These are phyloP conservation scores for Fulvia fulva DNA, from an alignment of 2,329 filamentous ascomycete species.

Conservation along the genomic window DNA sequence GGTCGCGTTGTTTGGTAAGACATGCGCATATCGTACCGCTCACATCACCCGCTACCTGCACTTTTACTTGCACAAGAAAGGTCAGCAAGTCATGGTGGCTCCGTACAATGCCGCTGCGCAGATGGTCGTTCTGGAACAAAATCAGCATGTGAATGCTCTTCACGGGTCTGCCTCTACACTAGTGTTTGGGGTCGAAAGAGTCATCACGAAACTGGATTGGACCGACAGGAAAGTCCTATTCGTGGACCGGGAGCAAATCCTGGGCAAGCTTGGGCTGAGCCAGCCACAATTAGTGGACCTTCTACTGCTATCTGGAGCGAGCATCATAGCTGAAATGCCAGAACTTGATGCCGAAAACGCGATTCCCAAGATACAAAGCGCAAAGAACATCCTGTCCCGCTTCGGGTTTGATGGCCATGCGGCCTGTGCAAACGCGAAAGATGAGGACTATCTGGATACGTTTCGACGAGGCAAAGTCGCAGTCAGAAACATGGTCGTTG, in stretches of 20 bases:
- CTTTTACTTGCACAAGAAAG: slow-evolving; percentile 63
- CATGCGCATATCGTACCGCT: slow-evolving; percentile 67
- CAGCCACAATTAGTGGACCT: slow-evolving; percentile 72
- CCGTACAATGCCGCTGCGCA: slow-evolving; percentile 81
- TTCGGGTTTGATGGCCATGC: slow-evolving; percentile 65
- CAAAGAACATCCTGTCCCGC: slow-evolving; percentile 69
- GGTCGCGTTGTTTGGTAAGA: slow-evolving; percentile 80
- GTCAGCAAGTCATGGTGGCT: slow-evolving; percentile 73
- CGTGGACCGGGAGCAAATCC: slow-evolving; percentile 58
- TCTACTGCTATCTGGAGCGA: slow-evolving; percentile 56
- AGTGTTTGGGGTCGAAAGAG: slow-evolving; percentile 76
- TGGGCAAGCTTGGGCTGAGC: slow-evolving; percentile 62
- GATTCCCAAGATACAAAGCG: slow-evolving; percentile 62
- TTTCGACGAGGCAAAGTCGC: slow-evolving; percentile 83
- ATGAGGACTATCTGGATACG: slow-evolving; percentile 80
- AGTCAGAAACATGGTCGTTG: slow-evolving; percentile 81
- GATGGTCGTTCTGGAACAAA: slow-evolving; percentile 75
- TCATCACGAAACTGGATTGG: slow-evolving; percentile 67
- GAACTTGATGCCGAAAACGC: slow-evolving; percentile 54
- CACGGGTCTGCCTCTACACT: slow-evolving; percentile 83
- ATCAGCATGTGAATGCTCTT: slow-evolving; percentile 66
- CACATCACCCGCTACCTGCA: slow-evolving; percentile 75
- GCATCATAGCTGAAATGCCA: slow-evolving; percentile 61
- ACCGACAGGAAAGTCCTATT: slow-evolving; percentile 57
- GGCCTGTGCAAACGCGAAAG: slow-evolving; percentile 71